Conservation (phyloP, 345 rosid genomes). For the Nasturtium officinale region DNA sequence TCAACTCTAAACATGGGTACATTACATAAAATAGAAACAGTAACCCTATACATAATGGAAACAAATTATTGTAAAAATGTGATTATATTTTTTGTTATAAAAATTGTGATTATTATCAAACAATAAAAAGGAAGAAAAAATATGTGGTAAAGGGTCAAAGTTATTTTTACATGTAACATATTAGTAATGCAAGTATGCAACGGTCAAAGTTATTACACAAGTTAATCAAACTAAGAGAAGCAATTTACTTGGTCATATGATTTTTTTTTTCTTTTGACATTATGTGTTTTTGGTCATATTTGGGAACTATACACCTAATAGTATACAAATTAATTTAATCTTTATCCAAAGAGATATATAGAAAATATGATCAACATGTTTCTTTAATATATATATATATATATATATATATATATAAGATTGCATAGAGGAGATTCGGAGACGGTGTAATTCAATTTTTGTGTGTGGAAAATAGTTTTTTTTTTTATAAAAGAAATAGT, state of each 20-base stretch:
- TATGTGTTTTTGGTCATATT: neutral
- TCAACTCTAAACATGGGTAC: neutral
- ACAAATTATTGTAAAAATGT: neutral
- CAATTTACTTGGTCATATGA: neutral
- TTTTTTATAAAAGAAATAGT: neutral
- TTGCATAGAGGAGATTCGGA: neutral
- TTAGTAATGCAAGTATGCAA: too few species aligned
- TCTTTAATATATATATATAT: too few species aligned
- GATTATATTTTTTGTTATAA: too few species aligned
- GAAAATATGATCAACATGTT: neutral
- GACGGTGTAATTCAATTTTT: constrained; percentile 4
- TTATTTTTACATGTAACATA: constrained; percentile 9
- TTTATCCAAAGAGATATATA: neutral
- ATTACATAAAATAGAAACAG: neutral
- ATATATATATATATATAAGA: too few species aligned
- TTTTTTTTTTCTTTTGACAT: neutral
- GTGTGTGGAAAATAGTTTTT: neutral
- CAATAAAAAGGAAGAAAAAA: neutral
- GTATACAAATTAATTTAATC: too few species aligned
- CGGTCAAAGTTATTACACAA: too few species aligned
- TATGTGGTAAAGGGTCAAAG: constrained; percentile 1
- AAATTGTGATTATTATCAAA: neutral
- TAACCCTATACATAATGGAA: neutral
- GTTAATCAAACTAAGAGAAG: neutral
- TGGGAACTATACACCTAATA: too few species aligned